Evolutionary conservation across 2,329 filamentous ascomycete species (phyloP).

Genomic region (Epichloe sylvatica): DNA sequence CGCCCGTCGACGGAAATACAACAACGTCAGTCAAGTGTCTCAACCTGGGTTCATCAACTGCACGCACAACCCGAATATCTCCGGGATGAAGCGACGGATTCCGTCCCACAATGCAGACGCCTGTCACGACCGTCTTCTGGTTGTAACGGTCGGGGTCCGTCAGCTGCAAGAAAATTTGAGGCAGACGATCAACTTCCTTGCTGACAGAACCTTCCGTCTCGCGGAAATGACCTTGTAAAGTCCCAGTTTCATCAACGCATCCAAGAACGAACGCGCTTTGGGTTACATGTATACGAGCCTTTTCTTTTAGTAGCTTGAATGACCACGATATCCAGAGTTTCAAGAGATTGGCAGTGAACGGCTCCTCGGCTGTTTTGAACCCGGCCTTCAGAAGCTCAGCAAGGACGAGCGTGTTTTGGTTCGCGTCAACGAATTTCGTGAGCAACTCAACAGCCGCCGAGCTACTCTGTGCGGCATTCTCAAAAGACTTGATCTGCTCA

Average conservation of each 20-base stretch:
- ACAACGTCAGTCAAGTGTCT: conserved; percentile 72
- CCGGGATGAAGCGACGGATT: conserved; percentile 92
- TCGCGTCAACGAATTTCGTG: conserved; percentile 67
- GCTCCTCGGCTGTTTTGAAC: conserved; percentile 62
- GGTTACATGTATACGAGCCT: conserved; percentile 70
- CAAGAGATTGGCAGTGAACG: conserved; percentile 68
- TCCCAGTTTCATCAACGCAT: conserved; percentile 72
- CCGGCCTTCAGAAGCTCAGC: conserved; percentile 65
- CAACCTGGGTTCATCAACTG: conserved; percentile 61
- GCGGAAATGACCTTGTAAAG: conserved; percentile 56
- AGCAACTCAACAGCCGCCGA: conserved; percentile 53
- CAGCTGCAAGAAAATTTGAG: conserved; percentile 83
- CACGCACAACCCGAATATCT: conserved; percentile 76
- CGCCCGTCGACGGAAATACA: conserved; percentile 71
- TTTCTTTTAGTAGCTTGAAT: conserved; percentile 82
- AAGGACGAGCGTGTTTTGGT: conserved; percentile 61
- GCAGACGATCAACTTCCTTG: conserved; percentile 41
- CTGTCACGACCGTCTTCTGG: conserved; percentile 53
- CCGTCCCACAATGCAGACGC: conserved; percentile 69
- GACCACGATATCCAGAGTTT: conserved; percentile 81
- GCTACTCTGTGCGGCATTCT: conserved; percentile 54
- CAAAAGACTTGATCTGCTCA: conserved; percentile 52
- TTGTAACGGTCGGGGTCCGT: conserved; percentile 40
- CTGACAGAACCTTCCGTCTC: conserved; percentile 24
- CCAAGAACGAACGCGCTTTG: conserved; percentile 80